Evolutionary conservation across 164 flowering plant species (phyloP), one percentile per base, ranked within the genome.

Genomic region (Platanus orientalis): DNA sequence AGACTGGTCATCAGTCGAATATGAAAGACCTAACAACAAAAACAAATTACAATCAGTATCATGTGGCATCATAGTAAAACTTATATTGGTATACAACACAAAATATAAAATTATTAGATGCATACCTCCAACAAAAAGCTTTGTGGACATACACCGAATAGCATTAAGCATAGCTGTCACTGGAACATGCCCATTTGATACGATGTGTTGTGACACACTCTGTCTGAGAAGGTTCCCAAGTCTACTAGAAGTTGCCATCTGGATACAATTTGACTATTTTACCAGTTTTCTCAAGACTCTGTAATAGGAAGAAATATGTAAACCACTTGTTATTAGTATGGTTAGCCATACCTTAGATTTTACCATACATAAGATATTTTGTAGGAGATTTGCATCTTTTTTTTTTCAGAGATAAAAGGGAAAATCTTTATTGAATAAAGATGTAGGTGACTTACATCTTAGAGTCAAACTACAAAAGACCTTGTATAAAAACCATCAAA

Each of bases 41-140:
- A 19, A 45, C 5, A 5, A 45, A 16, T 19, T 17, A 16, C 47
- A 16, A 45, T 45, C 20, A 45, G 19, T 45, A 45, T 2, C 14
- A 2, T 19, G 19, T 7, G 13, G 10, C 42, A 36, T 32, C 1
- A 19, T 13, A 13, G 6, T 45, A 16, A 17, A 45, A 14, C 16
- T 12, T 2, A 19, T 45, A 45, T 45, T 14, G 5, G 39, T 17
- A 45, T 36, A 2, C 27, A 63, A 20, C 10, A 11, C 16, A 50
- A 49, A 21, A n/a, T 1, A 29, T 7, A 13, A 57, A 36, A 10
- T 20, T 17, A 1, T 23, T 25, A 36, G 9, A 53, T 4, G 44
- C 42, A 60, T 76, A 92, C 96, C 95, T 76, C 95, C 93, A 72
- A 89, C 25, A 47, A 88, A 92, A 63, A 92, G 91, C 80, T 89